Evolutionary conservation across 176 grass and related monocot genomes (phyloP).

Genomic region (Phoenix roebelenii): DNA sequence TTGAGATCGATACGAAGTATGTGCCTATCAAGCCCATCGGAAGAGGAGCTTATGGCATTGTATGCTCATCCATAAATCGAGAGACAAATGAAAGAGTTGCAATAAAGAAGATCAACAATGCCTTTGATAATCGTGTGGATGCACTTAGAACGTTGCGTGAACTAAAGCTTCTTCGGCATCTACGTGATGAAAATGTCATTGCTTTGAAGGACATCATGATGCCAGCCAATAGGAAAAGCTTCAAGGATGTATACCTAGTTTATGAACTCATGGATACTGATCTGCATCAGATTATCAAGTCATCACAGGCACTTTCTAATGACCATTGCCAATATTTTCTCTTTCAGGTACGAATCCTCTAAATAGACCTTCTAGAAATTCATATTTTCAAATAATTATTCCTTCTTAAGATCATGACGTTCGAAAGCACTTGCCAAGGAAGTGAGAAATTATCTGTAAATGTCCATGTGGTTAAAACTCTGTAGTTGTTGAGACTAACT

Average conservation of each 20-base stretch:
- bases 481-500: too few relatives aligned
- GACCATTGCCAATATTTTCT: constrained; percentile 66
- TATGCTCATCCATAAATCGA: constrained; percentile 36
- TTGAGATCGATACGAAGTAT: constrained; percentile 35
- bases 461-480: too few relatives aligned
- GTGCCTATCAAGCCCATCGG: constrained; percentile 34
- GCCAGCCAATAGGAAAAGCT: constrained; percentile 42
- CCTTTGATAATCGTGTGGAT: constrained; percentile 55
- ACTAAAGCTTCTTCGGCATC: constrained; percentile 55
- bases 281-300: constrained; percentile 63
- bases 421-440: too few relatives aligned
- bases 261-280: constrained; percentile 27
- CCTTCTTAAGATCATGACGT: too few relatives aligned
- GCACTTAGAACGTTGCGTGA: constrained; percentile 52
- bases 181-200: constrained; percentile 61
- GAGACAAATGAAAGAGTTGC: constrained; percentile 39
- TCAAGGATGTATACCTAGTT: constrained; percentile 63
- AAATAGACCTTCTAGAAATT: background rate
- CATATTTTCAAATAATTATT: too few relatives aligned
- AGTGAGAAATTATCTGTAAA: too few relatives aligned
- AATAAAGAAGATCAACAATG: constrained; percentile 50
- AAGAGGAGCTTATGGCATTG: constrained; percentile 32
- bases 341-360: constrained; percentile 40
- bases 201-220: constrained; percentile 71
- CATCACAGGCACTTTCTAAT: constrained; percentile 46